Conservation (phyloP, 805 yeast genomes). For the Candida saitoana region DNA sequence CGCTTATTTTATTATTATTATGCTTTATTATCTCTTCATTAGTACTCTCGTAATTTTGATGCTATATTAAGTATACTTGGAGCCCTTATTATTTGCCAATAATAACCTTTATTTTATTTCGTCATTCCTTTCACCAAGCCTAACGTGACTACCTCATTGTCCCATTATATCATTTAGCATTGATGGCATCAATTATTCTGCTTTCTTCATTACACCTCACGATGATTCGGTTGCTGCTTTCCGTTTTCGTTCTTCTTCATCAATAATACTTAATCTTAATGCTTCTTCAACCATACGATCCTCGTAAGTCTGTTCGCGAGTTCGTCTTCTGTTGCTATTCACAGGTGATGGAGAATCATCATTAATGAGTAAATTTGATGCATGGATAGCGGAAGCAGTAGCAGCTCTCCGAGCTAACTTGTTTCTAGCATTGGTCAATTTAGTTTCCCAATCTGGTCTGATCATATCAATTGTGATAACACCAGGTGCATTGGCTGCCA, state of each 20-base stretch:
- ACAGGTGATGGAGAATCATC: constrained; percentile 6
- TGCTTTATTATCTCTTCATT: too few relatives aligned
- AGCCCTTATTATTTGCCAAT: too few relatives aligned
- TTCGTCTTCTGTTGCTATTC: constrained; percentile 6
- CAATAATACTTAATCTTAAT: constrained; percentile 65
- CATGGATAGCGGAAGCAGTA: constrained; percentile 91
- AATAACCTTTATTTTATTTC: too few relatives aligned
- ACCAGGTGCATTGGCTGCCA: constrained; percentile 62
- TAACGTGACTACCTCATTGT: too few relatives aligned
- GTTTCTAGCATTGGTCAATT: constrained; percentile 65
- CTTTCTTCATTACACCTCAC: too few relatives aligned
- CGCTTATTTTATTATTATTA: too few relatives aligned
- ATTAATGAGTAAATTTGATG: constrained; percentile 65
- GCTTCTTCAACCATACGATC: constrained; percentile 85
- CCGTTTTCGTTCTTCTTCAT: constrained; percentile 54
- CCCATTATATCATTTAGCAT: too few relatives aligned
- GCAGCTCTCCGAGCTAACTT: constrained; percentile 84
- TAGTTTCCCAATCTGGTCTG: constrained; percentile 90
- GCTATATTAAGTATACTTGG: too few relatives aligned
- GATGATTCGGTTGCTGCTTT: constrained; percentile 20
- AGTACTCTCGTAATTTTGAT: too few relatives aligned
- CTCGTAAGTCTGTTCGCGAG: constrained; percentile 32
- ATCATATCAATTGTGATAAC: constrained; percentile 79
- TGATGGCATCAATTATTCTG: too few relatives aligned
- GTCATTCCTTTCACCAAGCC: too few relatives aligned